phyloP scores from a whole-genome alignment of 2,329 filamentous ascomycete species.

The Aspergillus sp. region DNA sequence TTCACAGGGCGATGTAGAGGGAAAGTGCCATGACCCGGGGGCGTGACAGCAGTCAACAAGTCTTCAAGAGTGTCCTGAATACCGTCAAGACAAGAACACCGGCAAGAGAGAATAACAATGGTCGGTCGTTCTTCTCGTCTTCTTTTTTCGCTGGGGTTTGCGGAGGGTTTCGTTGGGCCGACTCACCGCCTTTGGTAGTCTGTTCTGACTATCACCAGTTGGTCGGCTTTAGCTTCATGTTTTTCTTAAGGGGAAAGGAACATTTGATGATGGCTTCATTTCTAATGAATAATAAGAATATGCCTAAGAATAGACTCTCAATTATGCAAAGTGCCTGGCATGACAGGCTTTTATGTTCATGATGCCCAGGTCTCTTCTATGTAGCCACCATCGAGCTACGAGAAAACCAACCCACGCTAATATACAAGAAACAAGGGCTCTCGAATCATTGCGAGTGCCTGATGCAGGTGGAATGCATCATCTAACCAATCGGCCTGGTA shows the following conservation, averaged over 20 bases:
- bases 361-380: constrained; percentile 12
- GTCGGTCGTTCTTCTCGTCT: not conserved
- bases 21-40: constrained; percentile 3
- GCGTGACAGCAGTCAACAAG: not conserved
- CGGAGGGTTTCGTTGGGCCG: constrained; percentile 18
- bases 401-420: constrained; percentile 26
- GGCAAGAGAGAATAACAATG: no score
- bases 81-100: no score
- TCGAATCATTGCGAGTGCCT: constrained; percentile 15
- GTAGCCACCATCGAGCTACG: constrained; percentile 12
- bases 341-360: constrained; percentile 16
- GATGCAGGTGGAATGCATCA: constrained; percentile 20
- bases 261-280: not conserved
- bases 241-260: no score
- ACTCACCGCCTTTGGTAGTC: constrained; percentile 19
- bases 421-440: constrained; percentile 29
- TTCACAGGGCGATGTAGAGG: not conserved
- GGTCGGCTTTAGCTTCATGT: no score
- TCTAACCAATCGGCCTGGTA: constrained; percentile 19
- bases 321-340: constrained; percentile 10
- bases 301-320: constrained; percentile 12
- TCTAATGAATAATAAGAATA: constrained; percentile 1
- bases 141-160: not conserved
- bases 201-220: no score
- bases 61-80: no score